Evolutionary conservation across 768 basidiomycete species (phyloP), one percentile per base, ranked within the genome.

Genomic region (Trametes cingulata): DNA sequence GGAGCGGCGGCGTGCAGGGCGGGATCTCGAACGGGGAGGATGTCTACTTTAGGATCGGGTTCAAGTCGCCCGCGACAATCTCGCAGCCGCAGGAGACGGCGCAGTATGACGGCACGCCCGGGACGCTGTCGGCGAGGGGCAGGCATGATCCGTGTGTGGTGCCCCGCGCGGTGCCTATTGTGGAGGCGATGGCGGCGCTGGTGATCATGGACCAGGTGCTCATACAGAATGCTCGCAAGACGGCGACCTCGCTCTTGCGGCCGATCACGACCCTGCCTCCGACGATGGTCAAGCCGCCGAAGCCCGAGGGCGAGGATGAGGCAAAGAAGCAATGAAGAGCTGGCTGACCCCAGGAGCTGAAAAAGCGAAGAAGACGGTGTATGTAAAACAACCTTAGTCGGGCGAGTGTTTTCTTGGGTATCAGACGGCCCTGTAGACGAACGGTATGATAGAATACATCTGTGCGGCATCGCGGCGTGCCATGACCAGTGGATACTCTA

Each of bases 31-130:
- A 99, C 71, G 93, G 93, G 37, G 95, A 99, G 78, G 86, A 93
- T 69, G 89, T 99, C 68, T 99, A 98, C 81, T 99, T 99, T 82
- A 84, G 94, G 58, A 82, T 98, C 67, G 95, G 91, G 10, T 99
- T 99, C 85, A 99, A 99, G 77, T 93, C 93, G 17, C 97, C 97
- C 56, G 97, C 97, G 47, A 99, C 97, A 56, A 99, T 99, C 72
- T 91, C 94, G 22, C 94, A 92, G 72, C 79, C 86, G 27, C 97
- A 99, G 75, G 73, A 79, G 48, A 99, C 97, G 24, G 93, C 90
- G 12, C 89, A 91, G 73, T 99, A 99, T 73, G 88, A 97, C 70
- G 97, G 97, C 27, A 91, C 92, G 10, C 78, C 85, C 1, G 97
- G 97, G 24, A 83, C 82, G 39, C 83, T 99, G 53, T 94, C 94